Evolutionary conservation across 164 flowering plant species (phyloP).

Genomic region (Nymphaea colorata): DNA sequence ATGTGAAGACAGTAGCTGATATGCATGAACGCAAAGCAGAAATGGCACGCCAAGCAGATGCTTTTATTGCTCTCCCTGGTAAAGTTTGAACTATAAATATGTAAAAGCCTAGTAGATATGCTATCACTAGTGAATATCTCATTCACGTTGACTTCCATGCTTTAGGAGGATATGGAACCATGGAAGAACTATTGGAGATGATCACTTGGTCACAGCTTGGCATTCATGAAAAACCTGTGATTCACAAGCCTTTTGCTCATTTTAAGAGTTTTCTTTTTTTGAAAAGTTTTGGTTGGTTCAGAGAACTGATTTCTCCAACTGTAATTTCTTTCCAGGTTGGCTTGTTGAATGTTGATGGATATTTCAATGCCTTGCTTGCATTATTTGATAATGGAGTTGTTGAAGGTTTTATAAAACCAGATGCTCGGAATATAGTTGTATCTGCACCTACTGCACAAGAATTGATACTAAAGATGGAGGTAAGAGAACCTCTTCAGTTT

Average conservation of each 20-base stretch:
- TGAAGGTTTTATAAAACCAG: conserved; percentile 40
- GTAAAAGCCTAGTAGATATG: too few species aligned
- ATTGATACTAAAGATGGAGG: conserved; percentile 33
- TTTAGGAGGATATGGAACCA: conserved; percentile 35
- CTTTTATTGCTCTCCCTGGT: conserved; percentile 16
- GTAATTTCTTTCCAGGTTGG: conserved; percentile 28
- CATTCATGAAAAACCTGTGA: conserved; percentile 33
- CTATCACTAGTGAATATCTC: too few species aligned
- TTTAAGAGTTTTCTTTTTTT: too few species aligned
- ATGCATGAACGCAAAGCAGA: conserved; percentile 12
- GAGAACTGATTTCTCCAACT: background rate
- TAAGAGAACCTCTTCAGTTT: conserved; percentile 2
- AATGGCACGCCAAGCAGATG: conserved; percentile 13
- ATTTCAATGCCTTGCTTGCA: conserved; percentile 36
- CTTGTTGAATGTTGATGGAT: conserved; percentile 40
- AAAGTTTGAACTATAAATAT: too few species aligned
- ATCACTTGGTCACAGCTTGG: conserved; percentile 40
- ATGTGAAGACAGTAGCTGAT: conserved; percentile 9
- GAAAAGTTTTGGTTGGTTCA: too few species aligned
- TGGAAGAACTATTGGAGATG: conserved; percentile 38
- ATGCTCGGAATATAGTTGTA: conserved; percentile 27
- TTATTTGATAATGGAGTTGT: conserved; percentile 46
- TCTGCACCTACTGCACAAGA: conserved; percentile 30
- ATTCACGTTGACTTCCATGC: background rate
- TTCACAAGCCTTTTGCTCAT: background rate